phyloP scores from a whole-genome alignment of 148 eudicot genomes.

The Rheum nobile region DNA sequence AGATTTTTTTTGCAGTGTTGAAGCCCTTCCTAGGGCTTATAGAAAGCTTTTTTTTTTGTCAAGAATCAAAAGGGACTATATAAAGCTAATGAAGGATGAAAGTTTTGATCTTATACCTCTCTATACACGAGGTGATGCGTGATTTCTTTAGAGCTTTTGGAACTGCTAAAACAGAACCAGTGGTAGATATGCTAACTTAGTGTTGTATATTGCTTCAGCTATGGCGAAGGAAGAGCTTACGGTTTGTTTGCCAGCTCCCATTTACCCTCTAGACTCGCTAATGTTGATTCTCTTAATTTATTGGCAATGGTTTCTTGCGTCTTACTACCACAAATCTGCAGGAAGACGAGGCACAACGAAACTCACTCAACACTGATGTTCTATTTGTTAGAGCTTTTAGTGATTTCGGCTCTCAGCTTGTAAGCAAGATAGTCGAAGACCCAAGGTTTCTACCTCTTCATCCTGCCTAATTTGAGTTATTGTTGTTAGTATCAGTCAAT shows the following conservation, averaged over 20 bases:
- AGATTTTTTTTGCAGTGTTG: conserved; percentile 23
- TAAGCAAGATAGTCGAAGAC: not conserved
- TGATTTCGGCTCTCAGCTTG: not conserved
- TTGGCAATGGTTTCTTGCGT: not conserved
- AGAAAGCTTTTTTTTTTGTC: not conserved
- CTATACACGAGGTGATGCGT: conserved; percentile 32
- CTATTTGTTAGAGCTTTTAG: not conserved
- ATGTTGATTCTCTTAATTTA: not conserved
- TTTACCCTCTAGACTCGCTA: not conserved
- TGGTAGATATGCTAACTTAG: not conserved
- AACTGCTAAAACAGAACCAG: not conserved
- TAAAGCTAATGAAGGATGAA: conserved; percentile 26
- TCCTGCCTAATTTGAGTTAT: not conserved
- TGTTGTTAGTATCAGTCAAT: not conserved
- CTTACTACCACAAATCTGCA: not conserved
- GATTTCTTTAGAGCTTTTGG: not conserved
- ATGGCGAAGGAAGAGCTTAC: conserved; percentile 17
- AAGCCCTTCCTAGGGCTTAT: conserved; percentile 39
- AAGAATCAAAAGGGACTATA: too few species aligned
- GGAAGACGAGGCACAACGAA: not conserved
- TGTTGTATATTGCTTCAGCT: conserved; percentile 15
- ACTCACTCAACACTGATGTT: not conserved
- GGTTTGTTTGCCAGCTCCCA: not conserved
- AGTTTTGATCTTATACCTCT: conserved; percentile 25
- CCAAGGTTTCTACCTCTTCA: not conserved